These are phyloP conservation scores for Aspergillus luchuensis DNA, from an alignment of 2,329 filamentous ascomycete genomes.

Conservation along the genomic window DNA sequence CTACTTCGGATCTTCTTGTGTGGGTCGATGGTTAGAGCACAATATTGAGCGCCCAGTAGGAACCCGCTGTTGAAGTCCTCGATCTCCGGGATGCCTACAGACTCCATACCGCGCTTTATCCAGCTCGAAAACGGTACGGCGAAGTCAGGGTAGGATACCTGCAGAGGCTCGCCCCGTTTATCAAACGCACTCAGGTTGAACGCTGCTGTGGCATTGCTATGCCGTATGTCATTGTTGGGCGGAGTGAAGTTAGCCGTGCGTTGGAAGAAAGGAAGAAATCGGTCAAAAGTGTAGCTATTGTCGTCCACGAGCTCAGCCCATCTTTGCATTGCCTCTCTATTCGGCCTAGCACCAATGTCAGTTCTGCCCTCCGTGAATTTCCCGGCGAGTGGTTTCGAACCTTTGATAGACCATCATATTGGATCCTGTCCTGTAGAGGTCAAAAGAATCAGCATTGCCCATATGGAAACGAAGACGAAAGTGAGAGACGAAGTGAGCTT, in stretches of 20 bases:
- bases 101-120: conserved; percentile 40
- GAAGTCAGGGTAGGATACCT: conserved; percentile 47
- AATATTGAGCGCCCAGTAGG: conserved; percentile 48
- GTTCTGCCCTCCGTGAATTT: not conserved
- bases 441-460: not conserved
- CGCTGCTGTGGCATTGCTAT: conserved; percentile 24
- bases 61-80: conserved; percentile 48
- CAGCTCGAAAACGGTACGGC: conserved; percentile 43
- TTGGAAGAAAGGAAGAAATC: conserved; percentile 33
- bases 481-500: conserved; percentile 7
- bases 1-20: conserved; percentile 51
- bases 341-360: conserved; percentile 23
- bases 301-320: conserved; percentile 40
- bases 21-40: conserved; percentile 49
- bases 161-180: conserved; percentile 38
- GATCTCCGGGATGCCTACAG: conserved; percentile 43
- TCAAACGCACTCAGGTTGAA: conserved; percentile 35
- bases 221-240: conserved; percentile 21
- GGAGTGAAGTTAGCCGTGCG: conserved; percentile 32
- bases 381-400: conserved; percentile 6
- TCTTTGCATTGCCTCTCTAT: conserved; percentile 28
- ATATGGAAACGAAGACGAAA: not conserved
- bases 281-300: conserved; percentile 35
- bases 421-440: conserved; percentile 29
- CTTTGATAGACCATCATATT: conserved; percentile 41